Evolutionary conservation across 306 rosid genomes (phyloP).

Genomic region (Trifolium repens): DNA sequence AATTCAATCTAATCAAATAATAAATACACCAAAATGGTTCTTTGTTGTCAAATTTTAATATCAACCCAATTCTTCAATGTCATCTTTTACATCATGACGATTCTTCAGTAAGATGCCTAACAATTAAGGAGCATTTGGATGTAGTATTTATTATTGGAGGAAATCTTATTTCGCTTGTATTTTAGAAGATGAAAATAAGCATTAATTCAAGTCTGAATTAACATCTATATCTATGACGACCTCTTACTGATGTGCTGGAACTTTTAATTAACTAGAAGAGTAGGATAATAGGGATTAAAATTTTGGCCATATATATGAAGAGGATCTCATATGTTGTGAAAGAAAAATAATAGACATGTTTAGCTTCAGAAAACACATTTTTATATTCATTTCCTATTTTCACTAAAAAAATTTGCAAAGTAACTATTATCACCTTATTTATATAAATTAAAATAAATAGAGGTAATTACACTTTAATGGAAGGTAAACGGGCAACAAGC

Average conservation of each 20-base stretch:
- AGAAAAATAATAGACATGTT: neutral
- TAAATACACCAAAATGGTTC: neutral
- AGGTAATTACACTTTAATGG: no score
- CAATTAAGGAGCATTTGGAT: neutral
- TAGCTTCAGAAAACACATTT: neutral
- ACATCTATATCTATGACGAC: neutral
- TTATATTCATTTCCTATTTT: neutral
- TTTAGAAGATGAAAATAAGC: neutral
- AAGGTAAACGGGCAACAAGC: no score
- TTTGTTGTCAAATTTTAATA: neutral
- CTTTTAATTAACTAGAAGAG: neutral
- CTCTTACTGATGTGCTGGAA: neutral
- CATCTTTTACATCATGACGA: neutral
- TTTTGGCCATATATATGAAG: neutral
- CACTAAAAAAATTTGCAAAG: neutral
- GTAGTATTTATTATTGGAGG: neutral
- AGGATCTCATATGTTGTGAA: neutral
- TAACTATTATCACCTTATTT: no score
- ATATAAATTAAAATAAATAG: no score
- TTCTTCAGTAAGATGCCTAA: neutral
- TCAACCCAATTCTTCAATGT: neutral
- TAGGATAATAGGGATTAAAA: neutral
- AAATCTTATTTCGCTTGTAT: neutral
- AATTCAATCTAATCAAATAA: neutral
- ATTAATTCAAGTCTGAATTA: neutral